phyloP scores from a whole-genome alignment of 345 rosid genomes.

The Capsella bursapastoris region DNA sequence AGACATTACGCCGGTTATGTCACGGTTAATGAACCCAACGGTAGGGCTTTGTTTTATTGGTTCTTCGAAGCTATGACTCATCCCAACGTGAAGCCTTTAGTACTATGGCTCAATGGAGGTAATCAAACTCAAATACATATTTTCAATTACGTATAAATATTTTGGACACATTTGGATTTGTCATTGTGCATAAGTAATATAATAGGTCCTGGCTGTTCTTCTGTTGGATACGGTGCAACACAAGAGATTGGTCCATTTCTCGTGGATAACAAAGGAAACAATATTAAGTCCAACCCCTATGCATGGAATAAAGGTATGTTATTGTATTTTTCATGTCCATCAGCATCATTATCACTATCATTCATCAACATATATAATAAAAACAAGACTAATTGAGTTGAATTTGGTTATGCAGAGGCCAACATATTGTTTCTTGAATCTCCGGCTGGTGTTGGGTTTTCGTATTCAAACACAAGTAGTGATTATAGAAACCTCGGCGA shows the following conservation, averaged over 20 bases:
- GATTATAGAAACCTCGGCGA: constrained; percentile 69
- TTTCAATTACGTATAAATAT: no score
- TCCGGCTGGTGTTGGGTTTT: constrained; percentile 92
- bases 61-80: constrained; percentile 67
- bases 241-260: constrained; percentile 98
- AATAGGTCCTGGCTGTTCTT: constrained; percentile 98
- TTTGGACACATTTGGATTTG: constrained; percentile 13
- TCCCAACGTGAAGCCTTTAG: constrained; percentile 67
- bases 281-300: constrained; percentile 68
- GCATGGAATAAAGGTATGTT: constrained; percentile 86
- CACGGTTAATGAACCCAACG: constrained; percentile 57
- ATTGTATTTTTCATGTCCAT: neutral
- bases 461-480: constrained; percentile 67
- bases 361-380: no score
- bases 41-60: constrained; percentile 86
- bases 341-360: neutral
- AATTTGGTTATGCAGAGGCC: constrained; percentile 66
- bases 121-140: neutral
- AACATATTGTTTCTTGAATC: constrained; percentile 88
- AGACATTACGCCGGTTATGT: constrained; percentile 74
- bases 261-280: constrained; percentile 68
- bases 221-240: constrained; percentile 99
- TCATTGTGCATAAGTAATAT: constrained; percentile 24
- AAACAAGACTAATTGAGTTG: neutral
- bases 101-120: constrained; percentile 98